Conservation (phyloP, 192 early-diverging fungal genomes). For the Coemansia umbellata region DNA sequence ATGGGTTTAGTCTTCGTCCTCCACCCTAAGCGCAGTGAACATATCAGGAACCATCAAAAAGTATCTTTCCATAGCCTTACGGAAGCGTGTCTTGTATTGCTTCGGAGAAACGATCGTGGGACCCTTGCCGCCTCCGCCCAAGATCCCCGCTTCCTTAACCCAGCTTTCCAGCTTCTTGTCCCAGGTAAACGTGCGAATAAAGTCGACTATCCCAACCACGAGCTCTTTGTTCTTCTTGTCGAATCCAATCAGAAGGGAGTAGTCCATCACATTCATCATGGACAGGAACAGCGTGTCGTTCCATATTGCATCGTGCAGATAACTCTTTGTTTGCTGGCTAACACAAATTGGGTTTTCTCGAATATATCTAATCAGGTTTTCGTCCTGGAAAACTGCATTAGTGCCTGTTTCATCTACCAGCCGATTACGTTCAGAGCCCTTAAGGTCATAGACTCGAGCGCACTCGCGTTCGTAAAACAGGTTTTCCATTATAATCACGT, state of each 20-base stretch:
- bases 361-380: conserved; percentile 78
- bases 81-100: conserved; percentile 90
- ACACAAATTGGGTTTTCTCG: conserved; percentile 87
- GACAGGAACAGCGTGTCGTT: conserved; percentile 95
- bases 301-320: conserved; percentile 78
- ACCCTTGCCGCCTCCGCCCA: conserved; percentile 87
- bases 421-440: conserved; percentile 92
- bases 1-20: conserved; percentile 11
- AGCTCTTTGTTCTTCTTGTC: conserved; percentile 82
- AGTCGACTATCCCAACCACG: conserved; percentile 98
- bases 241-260: conserved; percentile 92
- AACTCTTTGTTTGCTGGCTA: conserved; percentile 82
- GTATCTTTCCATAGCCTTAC: conserved; percentile 89
- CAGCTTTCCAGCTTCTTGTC: conserved; percentile 97
- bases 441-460: conserved; percentile 82
- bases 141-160: conserved; percentile 91
- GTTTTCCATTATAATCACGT: conserved; percentile 95
- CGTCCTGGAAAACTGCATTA: conserved; percentile 87
- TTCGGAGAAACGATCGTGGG: conserved; percentile 96
- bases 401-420: conserved; percentile 81
- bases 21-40: conserved; percentile 26
- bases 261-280: conserved; percentile 97
- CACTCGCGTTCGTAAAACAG: conserved; percentile 81
- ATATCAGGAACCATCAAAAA: conserved; percentile 85
- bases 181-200: conserved; percentile 97